Percentiles rank a stretch among this genome's conserved stretches.
phyloP scores from a whole-genome alignment of 225 moss, liverwort and hornwort genomes.

The Polytrichum commune region DNA sequence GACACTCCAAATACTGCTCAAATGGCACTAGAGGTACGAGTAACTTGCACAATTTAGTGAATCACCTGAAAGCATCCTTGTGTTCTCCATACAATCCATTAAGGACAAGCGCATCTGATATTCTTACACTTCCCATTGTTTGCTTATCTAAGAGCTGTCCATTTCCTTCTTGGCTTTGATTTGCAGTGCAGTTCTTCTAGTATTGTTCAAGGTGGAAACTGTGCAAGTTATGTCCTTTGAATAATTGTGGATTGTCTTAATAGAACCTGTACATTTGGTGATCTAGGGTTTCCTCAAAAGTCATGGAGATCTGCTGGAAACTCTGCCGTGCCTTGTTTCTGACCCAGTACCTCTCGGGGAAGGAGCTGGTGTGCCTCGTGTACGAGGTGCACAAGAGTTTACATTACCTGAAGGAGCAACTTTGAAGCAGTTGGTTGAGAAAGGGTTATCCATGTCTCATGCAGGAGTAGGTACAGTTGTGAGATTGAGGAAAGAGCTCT shows the following conservation, averaged over 20 bases:
- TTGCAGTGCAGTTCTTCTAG: too few relatives aligned
- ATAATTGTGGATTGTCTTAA: too few relatives aligned
- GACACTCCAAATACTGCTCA: conserved; percentile 94
- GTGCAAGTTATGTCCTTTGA: too few relatives aligned
- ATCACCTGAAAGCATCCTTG: neutral
- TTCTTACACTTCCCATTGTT: too few relatives aligned
- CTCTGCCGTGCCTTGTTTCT: conserved; percentile 62
- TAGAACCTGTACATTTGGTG: neutral
- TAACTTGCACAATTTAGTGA: neutral
- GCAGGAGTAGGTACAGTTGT: conserved; percentile 84
- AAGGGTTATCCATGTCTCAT: conserved; percentile 85
- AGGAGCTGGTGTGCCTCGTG: conserved; percentile 84
- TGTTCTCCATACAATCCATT: too few relatives aligned
- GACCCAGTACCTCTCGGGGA: conserved; percentile 76
- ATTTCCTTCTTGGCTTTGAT: too few relatives aligned
- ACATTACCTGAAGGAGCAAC: conserved; percentile 61
- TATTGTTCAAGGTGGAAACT: too few relatives aligned
- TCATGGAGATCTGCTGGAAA: conserved; percentile 63
- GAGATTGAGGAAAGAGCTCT: conserved; percentile 78
- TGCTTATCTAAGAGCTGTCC: too few relatives aligned
- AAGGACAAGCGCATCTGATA: too few relatives aligned
- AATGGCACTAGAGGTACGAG: conserved; percentile 74
- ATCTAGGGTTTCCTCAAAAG: conserved; percentile 85
- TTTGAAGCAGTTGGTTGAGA: conserved; percentile 81
- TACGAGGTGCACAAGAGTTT: conserved; percentile 72